These are phyloP conservation scores for Boletus edulis DNA, from an alignment of 768 basidiomycete species.

Conservation along the genomic window DNA sequence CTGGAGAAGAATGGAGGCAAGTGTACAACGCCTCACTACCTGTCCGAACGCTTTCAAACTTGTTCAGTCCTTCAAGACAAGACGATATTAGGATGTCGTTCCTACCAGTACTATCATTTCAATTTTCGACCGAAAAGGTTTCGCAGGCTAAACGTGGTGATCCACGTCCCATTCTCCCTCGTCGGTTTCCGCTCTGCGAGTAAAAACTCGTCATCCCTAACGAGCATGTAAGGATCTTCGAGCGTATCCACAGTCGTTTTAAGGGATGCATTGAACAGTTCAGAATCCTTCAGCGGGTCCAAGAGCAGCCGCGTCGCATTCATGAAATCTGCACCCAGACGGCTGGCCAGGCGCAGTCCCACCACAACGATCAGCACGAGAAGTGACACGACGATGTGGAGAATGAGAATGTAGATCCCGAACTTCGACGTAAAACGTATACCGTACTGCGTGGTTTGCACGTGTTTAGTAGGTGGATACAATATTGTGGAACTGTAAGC, in stretches of 20 bases:
- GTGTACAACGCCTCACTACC: too few relatives aligned
- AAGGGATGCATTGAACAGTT: slow-evolving; percentile 11
- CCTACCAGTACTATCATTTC: too few relatives aligned
- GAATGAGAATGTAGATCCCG: slow-evolving; percentile 3
- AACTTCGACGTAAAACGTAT: not conserved
- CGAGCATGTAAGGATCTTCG: slow-evolving; percentile 5
- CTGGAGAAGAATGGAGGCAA: too few relatives aligned
- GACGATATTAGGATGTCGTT: too few relatives aligned
- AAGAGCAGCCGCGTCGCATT: slow-evolving; percentile 10
- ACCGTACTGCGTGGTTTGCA: not conserved
- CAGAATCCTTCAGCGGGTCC: slow-evolving; percentile 9
- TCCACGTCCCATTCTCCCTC: not conserved
- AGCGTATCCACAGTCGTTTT: not conserved
- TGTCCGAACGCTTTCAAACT: too few relatives aligned
- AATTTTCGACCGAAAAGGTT: too few relatives aligned
- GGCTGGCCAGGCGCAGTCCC: slow-evolving; percentile 2
- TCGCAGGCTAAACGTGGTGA: too few relatives aligned
- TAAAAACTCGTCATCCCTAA: not conserved
- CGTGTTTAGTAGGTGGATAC: too few relatives aligned
- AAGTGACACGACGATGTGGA: slow-evolving; percentile 10
- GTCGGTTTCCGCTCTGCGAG: not conserved
- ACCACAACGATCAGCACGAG: slow-evolving; percentile 6
- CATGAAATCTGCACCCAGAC: slow-evolving; percentile 7
- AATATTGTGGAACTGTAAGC: slow-evolving; percentile 13
- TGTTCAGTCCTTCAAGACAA: too few relatives aligned